Evolutionary conservation across 805 yeast species (phyloP).

Genomic region (Candida gorgasii): DNA sequence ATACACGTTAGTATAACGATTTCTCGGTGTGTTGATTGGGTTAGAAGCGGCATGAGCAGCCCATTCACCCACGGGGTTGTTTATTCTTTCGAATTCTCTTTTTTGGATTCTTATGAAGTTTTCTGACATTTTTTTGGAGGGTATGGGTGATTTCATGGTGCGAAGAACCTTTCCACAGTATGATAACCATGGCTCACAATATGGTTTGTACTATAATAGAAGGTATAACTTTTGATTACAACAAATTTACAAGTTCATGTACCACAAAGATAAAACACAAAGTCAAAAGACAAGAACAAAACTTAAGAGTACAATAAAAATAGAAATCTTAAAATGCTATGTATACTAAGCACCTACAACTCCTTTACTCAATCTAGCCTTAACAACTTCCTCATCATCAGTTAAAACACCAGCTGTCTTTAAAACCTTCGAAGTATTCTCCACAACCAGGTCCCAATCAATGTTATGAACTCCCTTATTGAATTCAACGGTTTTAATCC

Average conservation of each 20-base stretch:
- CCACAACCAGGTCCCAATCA: slow-evolving; percentile 50
- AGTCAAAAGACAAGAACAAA: too few species aligned
- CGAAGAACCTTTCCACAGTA: too few species aligned
- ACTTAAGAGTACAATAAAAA: too few species aligned
- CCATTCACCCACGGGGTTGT: slow-evolving; percentile 9
- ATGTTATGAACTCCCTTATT: slow-evolving; percentile 39
- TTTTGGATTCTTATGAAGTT: slow-evolving; percentile 14
- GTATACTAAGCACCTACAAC: too few species aligned
- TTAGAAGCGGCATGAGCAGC: slow-evolving; percentile 6
- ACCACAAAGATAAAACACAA: too few species aligned
- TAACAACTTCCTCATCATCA: slow-evolving; percentile 27
- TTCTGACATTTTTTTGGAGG: slow-evolving; percentile 5
- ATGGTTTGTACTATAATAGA: too few species aligned
- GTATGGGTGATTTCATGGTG: too few species aligned
- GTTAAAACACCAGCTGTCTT: slow-evolving; percentile 62
- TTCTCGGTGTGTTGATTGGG: slow-evolving; percentile 18
- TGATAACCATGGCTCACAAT: too few species aligned
- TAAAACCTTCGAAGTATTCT: slow-evolving; percentile 57
- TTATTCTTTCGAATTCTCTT: slow-evolving; percentile 16
- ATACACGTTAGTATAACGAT: slow-evolving; percentile 41
- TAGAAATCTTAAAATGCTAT: too few species aligned
- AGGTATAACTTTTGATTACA: too few species aligned
- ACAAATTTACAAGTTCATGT: too few species aligned
- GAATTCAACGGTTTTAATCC: slow-evolving; percentile 81
- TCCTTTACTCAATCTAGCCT: too few species aligned